Conservation (phyloP, 2,329 filamentous ascomycete genomes). For the Alternaria sp. region DNA sequence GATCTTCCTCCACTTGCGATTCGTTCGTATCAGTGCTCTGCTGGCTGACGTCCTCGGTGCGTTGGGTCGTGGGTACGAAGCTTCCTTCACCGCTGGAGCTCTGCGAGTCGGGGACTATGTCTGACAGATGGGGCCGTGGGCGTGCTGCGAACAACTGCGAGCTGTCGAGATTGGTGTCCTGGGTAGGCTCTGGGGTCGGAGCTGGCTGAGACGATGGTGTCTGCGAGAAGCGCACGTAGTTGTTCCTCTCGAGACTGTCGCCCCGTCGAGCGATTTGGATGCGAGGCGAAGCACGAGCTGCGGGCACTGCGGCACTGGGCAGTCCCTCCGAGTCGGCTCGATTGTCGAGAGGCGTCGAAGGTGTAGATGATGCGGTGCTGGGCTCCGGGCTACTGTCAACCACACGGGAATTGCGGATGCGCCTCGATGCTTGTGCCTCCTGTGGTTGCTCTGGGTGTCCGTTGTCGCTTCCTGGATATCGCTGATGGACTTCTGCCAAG, state of each 20-base stretch:
- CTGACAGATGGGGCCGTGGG: conserved; percentile 12
- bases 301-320: neutral
- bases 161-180: conserved; percentile 23
- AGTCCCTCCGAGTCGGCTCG: neutral
- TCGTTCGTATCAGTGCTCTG: conserved; percentile 4
- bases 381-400: conserved; percentile 26
- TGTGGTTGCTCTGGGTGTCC: neutral
- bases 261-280: conserved; percentile 23
- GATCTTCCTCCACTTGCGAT: conserved; percentile 5
- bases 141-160: conserved; percentile 22
- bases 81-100: conserved; percentile 27
- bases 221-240: conserved; percentile 32
- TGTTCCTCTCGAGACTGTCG: conserved; percentile 24
- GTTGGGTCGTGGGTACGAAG: conserved; percentile 34
- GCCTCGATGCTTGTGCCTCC: neutral
- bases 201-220: conserved; percentile 9
- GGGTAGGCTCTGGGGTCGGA: neutral
- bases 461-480: neutral
- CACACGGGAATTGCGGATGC: conserved; percentile 12
- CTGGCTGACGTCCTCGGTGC: conserved; percentile 12
- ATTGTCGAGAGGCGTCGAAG: neutral
- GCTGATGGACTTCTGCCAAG: neutral
- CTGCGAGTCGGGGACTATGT: conserved; percentile 39
- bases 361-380: neutral
- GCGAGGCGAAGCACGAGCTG: conserved; percentile 9